Percentiles rank a stretch among this genome's conserved stretches.
phyloP scores from a whole-genome alignment of 306 rosid species.

The Quercus gilva region DNA sequence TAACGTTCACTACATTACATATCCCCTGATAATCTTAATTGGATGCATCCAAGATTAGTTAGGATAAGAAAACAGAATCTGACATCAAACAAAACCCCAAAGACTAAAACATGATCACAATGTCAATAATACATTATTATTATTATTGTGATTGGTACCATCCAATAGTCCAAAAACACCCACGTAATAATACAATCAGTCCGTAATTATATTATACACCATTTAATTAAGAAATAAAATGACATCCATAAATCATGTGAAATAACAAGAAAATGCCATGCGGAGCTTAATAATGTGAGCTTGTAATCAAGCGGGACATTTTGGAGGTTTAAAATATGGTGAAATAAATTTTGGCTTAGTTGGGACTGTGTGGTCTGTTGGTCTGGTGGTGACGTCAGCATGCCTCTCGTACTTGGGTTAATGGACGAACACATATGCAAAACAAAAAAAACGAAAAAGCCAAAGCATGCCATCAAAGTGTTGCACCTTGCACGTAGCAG shows the following conservation, averaged over 20 bases:
- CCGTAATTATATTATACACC: background rate
- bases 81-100: background rate
- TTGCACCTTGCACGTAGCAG: conserved; percentile 17
- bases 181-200: background rate
- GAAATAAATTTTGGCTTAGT: too few relatives aligned
- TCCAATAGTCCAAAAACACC: background rate
- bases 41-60: background rate
- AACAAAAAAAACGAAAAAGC: too few relatives aligned
- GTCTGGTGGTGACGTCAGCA: too few relatives aligned
- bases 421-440: too few relatives aligned
- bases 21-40: background rate
- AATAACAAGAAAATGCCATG: background rate
- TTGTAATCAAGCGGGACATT: too few relatives aligned
- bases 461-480: background rate
- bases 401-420: too few relatives aligned
- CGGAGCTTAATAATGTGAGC: too few relatives aligned
- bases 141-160: background rate
- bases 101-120: background rate
- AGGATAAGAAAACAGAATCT: conserved; percentile 3
- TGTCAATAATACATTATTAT: background rate
- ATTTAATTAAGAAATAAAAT: background rate
- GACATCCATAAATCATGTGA: background rate
- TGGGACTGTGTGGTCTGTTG: too few relatives aligned
- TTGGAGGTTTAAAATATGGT: too few relatives aligned
- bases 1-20: conserved; percentile 1